Conservation (phyloP, 139 green algal species). For the Spirogloea muscicola region DNA sequence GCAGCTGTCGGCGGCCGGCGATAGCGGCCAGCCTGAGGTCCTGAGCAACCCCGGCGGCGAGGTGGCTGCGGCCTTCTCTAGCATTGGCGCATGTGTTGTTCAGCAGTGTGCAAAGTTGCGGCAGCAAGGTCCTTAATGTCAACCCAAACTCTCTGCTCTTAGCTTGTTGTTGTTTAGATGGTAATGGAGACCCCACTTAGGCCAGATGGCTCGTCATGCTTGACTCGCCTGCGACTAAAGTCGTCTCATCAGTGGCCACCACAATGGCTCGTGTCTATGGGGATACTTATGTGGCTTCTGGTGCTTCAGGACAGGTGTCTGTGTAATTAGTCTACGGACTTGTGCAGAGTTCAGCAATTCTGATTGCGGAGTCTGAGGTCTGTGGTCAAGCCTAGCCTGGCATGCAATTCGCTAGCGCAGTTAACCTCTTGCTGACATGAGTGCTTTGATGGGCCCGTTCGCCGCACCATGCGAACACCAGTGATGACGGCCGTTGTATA, state of each 20-base stretch:
- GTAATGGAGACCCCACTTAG: too few species aligned
- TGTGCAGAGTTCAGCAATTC: not conserved
- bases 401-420: not conserved
- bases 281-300: not conserved
- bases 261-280: not conserved
- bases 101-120: slow-evolving; percentile 83
- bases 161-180: too few species aligned
- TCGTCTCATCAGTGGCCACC: not conserved
- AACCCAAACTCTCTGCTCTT: not conserved
- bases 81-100: slow-evolving; percentile 87
- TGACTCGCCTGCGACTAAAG: not conserved
- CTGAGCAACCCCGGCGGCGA: slow-evolving; percentile 69
- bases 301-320: not conserved
- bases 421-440: not conserved
- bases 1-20: slow-evolving; percentile 80
- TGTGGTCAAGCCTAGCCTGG: not conserved
- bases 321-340: not conserved
- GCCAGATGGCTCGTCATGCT: not conserved
- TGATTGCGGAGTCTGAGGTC: not conserved
- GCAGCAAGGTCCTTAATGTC: slow-evolving; percentile 17
- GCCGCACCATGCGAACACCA: slow-evolving; percentile 3
- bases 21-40: slow-evolving; percentile 83
- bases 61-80: slow-evolving; percentile 61
- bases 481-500: slow-evolving; percentile 53
- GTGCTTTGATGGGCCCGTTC: not conserved